Conservation (phyloP, 352 stramenopile genomes). For the Phytophthora foliorum region DNA sequence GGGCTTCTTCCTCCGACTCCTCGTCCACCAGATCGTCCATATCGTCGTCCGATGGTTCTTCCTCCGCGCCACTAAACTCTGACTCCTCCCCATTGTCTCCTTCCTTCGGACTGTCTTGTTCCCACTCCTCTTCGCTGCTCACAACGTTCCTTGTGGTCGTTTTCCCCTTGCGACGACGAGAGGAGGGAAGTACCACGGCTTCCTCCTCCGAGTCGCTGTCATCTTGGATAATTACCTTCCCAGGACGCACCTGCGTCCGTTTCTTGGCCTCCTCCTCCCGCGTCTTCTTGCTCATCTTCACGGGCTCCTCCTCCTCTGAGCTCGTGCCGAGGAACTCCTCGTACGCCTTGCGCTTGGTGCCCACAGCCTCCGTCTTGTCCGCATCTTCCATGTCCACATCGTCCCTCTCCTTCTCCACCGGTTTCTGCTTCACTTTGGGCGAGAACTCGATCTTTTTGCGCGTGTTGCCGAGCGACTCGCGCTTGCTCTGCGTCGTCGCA, state of each 20-base stretch:
- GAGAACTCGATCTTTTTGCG: constrained; percentile 85
- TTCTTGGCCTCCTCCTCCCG: constrained; percentile 40
- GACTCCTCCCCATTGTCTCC: constrained; percentile 61
- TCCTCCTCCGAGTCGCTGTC: constrained; percentile 82
- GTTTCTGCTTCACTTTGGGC: constrained; percentile 51
- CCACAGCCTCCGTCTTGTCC: background rate
- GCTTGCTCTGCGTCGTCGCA: constrained; percentile 20
- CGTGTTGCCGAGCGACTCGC: constrained; percentile 31
- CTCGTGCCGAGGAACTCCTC: constrained; percentile 79
- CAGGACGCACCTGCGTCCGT: constrained; percentile 30
- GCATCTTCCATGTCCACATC: constrained; percentile 28
- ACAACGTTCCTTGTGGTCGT: constrained; percentile 37
- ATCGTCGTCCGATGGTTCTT: constrained; percentile 57
- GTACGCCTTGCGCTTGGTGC: constrained; percentile 66
- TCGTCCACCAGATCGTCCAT: constrained; percentile 56
- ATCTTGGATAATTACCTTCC: constrained; percentile 82
- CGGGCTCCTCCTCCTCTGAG: constrained; percentile 67
- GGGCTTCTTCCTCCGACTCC: constrained; percentile 51
- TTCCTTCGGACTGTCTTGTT: constrained; percentile 46
- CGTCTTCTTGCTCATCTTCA: constrained; percentile 37
- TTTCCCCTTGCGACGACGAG: constrained; percentile 38
- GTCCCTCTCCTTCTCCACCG: constrained; percentile 9
- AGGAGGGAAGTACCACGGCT: constrained; percentile 28
- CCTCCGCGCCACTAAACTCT: constrained; percentile 65
- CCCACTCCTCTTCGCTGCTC: constrained; percentile 64